Base-by-base conservation (phyloP, 495 filamentous ascomycete species). In the Hyaloscypha hepaticicola region DNA sequence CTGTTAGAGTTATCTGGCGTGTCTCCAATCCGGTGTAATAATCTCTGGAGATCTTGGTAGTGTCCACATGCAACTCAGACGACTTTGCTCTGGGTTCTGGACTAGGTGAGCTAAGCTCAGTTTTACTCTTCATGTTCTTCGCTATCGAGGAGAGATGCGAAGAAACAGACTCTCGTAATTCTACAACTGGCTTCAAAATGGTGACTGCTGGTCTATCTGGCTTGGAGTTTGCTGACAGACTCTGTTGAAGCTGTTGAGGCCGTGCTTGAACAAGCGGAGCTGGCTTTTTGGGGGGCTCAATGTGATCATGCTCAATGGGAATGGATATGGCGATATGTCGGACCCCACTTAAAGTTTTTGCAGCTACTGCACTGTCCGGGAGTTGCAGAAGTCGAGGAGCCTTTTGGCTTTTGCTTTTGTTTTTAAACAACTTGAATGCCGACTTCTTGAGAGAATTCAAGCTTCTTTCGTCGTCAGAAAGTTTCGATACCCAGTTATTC, bases 281-380 rank as follows among this genome's bases (percentile, higher is more conserved):
- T 25, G 50, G 49, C 11, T 58, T 27, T 29, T 24, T 27, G 0
- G 5, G 14, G 27, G 41, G n/a, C 21, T 58, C 56, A 2, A 60
- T 53, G 26, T 66, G 65, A 55, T 71, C 69, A 55, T 71, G 53
- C 48, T 71, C 66, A 49, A 67, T 50, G 5, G 82, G 81, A 21
- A 83, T 81, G 25, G 80, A 81, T 50, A 83, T 83, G 19, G 80
- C 80, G 66, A 83, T 82, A 64, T 84, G 76, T 1, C 76, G 73
- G 59, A 77, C 71, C 2, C 81, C 80, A 2, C 64, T 72, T 0
- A 61, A 77, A 0, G 77, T 80, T 26, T 68, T 75, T 3, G 77
- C 75, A 9, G 76, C 75, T 9, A 80, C 74, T 1, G 81, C 77
- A 41, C 75, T 76, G 64, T 83, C 79, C 12, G 82, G 81, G 21